A percentile compares a stretch with the other conserved stretches of the same genome.
Evolutionary conservation across 2,329 filamentous ascomycete genomes (phyloP).

Genomic region (Pseudogymnoascus verrucosus): DNA sequence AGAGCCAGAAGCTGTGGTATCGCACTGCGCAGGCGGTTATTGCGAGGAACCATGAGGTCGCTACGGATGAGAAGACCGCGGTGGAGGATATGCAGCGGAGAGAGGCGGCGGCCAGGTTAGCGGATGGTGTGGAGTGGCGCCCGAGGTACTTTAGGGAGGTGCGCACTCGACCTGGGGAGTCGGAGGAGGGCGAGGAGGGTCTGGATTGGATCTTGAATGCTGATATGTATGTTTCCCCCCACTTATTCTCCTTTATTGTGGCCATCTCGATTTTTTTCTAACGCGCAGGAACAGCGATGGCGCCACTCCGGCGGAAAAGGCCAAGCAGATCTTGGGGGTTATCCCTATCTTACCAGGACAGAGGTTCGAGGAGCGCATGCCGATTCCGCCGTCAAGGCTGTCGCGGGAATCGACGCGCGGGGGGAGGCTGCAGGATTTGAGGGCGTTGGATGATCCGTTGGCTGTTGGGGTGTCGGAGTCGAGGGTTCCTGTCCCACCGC

Average conservation of each 20-base stretch:
- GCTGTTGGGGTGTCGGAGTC: not conserved
- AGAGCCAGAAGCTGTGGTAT: constrained; percentile 83
- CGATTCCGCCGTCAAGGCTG: constrained; percentile 38
- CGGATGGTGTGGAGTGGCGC: constrained; percentile 78
- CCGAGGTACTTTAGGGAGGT: constrained; percentile 78
- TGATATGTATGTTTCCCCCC: constrained; percentile 53
- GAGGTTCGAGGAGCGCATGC: constrained; percentile 44
- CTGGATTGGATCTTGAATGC: constrained; percentile 94
- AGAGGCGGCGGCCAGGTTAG: constrained; percentile 71
- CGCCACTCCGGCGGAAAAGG: constrained; percentile 58
- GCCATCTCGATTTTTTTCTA: not conserved
- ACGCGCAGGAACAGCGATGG: constrained; percentile 43
- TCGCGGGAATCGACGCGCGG: constrained; percentile 12
- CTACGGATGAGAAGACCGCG: constrained; percentile 92
- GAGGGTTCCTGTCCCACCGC: not conserved
- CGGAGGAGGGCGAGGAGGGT: constrained; percentile 76
- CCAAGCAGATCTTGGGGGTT: constrained; percentile 77
- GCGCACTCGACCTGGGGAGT: constrained; percentile 58
- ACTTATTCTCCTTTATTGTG: not conserved
- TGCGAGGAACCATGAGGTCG: constrained; percentile 75
- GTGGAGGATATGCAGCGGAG: constrained; percentile 89
- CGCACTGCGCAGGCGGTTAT: constrained; percentile 75
- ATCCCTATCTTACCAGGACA: constrained; percentile 80
- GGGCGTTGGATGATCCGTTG: constrained; percentile 4
- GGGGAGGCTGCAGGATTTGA: constrained; percentile 15